These are phyloP conservation scores for Penicillium hesseltinei DNA, from an alignment of 2,329 filamentous ascomycete species.

Conservation along the genomic window DNA sequence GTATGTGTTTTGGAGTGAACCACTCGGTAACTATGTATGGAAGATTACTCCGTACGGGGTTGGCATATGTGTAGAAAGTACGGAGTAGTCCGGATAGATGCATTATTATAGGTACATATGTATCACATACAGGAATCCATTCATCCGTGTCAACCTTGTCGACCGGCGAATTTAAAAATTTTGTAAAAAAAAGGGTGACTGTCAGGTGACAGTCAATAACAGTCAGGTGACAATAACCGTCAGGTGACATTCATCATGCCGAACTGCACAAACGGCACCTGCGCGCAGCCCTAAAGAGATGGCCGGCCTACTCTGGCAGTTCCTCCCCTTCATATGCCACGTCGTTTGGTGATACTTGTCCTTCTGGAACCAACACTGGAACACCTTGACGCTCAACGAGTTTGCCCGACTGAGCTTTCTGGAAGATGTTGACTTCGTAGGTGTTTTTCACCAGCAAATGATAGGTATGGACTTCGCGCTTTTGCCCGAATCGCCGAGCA, in stretches of 20 bases:
- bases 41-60: too few relatives aligned
- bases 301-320: neutral
- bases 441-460: conserved; percentile 46
- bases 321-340: neutral
- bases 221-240: too few relatives aligned
- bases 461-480: conserved; percentile 58
- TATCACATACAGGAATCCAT: too few relatives aligned
- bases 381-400: conserved; percentile 28
- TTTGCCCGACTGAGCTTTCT: conserved; percentile 34
- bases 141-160: neutral
- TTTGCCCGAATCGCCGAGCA: conserved; percentile 58
- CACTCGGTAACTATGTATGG: too few relatives aligned
- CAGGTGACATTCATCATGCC: too few relatives aligned
- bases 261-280: neutral
- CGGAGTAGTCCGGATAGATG: too few relatives aligned
- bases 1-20: too few relatives aligned
- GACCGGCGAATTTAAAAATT: neutral
- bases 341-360: neutral
- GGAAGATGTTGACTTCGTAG: conserved; percentile 47
- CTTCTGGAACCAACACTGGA: conserved; percentile 16
- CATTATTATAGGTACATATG: too few relatives aligned
- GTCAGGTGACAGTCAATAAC: too few relatives aligned
- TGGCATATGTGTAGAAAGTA: too few relatives aligned
- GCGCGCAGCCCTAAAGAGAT: neutral
- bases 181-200: too few relatives aligned